Evolutionary conservation across 768 basidiomycete species (phyloP).

Genomic region (Termitomyces sp.): DNA sequence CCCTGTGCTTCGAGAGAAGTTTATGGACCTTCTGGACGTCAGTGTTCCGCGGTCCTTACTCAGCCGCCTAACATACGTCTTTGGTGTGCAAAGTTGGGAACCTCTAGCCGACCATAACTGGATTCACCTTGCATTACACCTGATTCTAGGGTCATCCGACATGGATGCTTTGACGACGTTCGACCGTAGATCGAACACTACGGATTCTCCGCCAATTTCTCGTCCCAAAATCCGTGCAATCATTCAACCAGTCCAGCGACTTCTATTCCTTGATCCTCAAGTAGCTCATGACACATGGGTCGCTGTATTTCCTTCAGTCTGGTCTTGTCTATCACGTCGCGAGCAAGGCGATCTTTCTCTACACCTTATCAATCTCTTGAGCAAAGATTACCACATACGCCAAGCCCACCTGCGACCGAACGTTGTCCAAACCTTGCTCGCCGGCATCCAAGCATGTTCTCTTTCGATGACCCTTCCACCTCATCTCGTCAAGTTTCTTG

Average conservation of each 20-base stretch:
- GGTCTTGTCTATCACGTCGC: constrained; percentile 78
- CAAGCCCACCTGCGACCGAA: constrained; percentile 90
- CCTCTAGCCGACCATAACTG: constrained; percentile 88
- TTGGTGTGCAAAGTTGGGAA: constrained; percentile 96
- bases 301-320: constrained; percentile 78
- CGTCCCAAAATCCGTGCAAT: constrained; percentile 48
- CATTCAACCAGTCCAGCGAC: constrained; percentile 73
- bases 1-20: constrained; percentile 69
- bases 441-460: constrained; percentile 77
- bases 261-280: constrained; percentile 75
- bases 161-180: constrained; percentile 31
- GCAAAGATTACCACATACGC: constrained; percentile 89
- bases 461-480: constrained; percentile 90
- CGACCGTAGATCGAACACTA: constrained; percentile 35
- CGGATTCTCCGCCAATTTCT: constrained; percentile 28
- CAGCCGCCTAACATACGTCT: constrained; percentile 80
- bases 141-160: constrained; percentile 67
- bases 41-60: constrained; percentile 82
- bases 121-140: constrained; percentile 87
- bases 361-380: constrained; percentile 84
- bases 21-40: constrained; percentile 85
- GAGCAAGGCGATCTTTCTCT: constrained; percentile 89
- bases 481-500: constrained; percentile 92
- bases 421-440: constrained; percentile 85
- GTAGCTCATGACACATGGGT: constrained; percentile 84